Evolutionary conservation across 2,329 filamentous ascomycete species (phyloP).

Genomic region (Aspergillus fumigatiaffinis): DNA sequence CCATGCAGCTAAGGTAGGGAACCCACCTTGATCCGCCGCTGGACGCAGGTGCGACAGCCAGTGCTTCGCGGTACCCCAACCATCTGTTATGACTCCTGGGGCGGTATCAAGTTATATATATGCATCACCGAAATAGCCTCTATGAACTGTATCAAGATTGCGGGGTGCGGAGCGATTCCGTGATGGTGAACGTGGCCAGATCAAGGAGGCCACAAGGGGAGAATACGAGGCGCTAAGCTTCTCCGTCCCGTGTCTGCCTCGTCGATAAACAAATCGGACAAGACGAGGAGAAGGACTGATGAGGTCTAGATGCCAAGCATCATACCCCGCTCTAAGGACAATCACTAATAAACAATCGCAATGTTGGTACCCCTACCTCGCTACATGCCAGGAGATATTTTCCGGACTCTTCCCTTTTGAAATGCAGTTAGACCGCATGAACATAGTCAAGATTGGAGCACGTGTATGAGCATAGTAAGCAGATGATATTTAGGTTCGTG

Average conservation of each 20-base stretch:
- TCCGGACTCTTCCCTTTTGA: not conserved
- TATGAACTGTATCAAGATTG: not conserved
- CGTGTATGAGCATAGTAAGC: not conserved
- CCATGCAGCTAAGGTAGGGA: not conserved
- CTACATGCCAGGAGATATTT: not conserved
- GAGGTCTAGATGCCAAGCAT: not conserved
- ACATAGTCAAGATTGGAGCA: not conserved
- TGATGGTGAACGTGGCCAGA: not conserved
- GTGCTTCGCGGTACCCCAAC: conserved; percentile 19
- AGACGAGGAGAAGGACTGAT: not conserved
- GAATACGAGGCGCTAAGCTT: not conserved
- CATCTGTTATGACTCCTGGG: conserved; percentile 4
- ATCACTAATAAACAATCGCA: not conserved
- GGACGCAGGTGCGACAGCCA: conserved; percentile 20
- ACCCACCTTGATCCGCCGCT: conserved; percentile 21
- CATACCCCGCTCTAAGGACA: not conserved
- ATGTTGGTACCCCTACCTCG: too few species aligned
- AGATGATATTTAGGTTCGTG: too few species aligned
- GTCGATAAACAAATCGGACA: not conserved
- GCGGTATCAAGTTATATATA: not conserved
- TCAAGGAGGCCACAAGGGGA: not conserved
- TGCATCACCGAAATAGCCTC: not conserved
- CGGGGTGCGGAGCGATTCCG: not conserved
- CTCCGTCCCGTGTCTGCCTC: not conserved
- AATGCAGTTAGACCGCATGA: not conserved